Evolutionary conservation across 2,329 filamentous ascomycete species (phyloP).

Genomic region (Colletotrichum spinosum): DNA sequence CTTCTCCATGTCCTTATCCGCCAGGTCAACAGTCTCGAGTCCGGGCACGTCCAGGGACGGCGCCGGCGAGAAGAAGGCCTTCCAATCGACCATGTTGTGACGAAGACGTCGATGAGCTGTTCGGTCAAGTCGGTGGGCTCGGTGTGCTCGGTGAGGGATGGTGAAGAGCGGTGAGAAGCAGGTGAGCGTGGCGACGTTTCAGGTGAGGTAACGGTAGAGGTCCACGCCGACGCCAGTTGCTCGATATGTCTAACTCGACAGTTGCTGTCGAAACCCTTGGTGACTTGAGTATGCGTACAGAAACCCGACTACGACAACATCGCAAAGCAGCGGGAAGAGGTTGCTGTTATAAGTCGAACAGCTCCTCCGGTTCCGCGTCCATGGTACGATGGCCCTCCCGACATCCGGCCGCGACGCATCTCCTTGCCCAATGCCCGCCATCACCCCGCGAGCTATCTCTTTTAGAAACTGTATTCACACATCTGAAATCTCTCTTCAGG

Average conservation of each 20-base stretch:
- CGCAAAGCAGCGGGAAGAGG: background rate
- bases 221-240: no score
- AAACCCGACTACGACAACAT: no score
- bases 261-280: constrained; percentile 1
- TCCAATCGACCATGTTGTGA: constrained; percentile 37
- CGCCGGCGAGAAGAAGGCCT: constrained; percentile 32
- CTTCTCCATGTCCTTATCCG: constrained; percentile 49
- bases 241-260: background rate
- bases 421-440: constrained; percentile 16
- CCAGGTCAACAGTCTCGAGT: constrained; percentile 48
- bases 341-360: constrained; percentile 10
- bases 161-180: background rate
- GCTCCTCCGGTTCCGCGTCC: constrained; percentile 11
- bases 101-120: no score
- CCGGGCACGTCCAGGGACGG: constrained; percentile 48
- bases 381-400: constrained; percentile 31
- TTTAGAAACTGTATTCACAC: constrained; percentile 33
- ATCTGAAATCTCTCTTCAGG: constrained; percentile 10
- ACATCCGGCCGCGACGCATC: constrained; percentile 10
- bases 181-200: no score
- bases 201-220: no score
- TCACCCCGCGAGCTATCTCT: constrained; percentile 25
- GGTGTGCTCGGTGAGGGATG: constrained; percentile 8
- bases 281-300: background rate
- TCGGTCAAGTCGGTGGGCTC: background rate